Evolutionary conservation across 2,329 filamentous ascomycete species (phyloP).

Genomic region (Aphanoascus verrucosus): DNA sequence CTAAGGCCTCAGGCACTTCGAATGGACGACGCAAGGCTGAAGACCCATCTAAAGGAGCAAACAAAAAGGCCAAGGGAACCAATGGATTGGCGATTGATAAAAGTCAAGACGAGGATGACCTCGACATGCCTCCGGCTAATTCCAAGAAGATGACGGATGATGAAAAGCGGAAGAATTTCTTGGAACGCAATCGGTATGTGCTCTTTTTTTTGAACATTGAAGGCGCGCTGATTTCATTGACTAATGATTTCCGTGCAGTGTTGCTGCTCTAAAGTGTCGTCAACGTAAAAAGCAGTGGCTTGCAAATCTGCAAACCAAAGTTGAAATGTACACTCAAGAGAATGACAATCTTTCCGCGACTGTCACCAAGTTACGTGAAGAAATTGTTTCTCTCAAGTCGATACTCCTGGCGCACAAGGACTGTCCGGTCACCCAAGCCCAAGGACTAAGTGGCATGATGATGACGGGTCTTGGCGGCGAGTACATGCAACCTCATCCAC

Average conservation of each 20-base stretch:
- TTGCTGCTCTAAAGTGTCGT: slow-evolving; percentile 90
- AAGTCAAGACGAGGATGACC: slow-evolving; percentile 58
- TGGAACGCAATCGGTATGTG: slow-evolving; percentile 84
- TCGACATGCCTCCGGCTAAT: slow-evolving; percentile 43
- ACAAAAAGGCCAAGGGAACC: slow-evolving; percentile 62
- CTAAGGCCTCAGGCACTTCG: slow-evolving; percentile 37
- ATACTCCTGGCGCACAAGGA: slow-evolving; percentile 90
- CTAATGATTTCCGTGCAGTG: slow-evolving; percentile 42
- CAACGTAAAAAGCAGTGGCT: slow-evolving; percentile 99
- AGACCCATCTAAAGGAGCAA: slow-evolving; percentile 57
- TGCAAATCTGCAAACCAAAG: slow-evolving; percentile 84
- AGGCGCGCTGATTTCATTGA: slow-evolving; percentile 21
- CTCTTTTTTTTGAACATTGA: slow-evolving; percentile 16
- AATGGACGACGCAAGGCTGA: slow-evolving; percentile 71
- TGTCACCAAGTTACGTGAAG: slow-evolving; percentile 74
- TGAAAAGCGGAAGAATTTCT: slow-evolving; percentile 95
- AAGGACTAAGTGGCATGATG: slow-evolving; percentile 48
- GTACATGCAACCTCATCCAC: slow-evolving; percentile 26
- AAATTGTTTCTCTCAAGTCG: slow-evolving; percentile 90
- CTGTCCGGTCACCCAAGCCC: slow-evolving; percentile 81
- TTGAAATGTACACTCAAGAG: slow-evolving; percentile 83
- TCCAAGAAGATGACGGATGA: slow-evolving; percentile 91
- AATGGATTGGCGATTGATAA: slow-evolving; percentile 36
- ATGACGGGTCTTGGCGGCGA: slow-evolving; percentile 34
- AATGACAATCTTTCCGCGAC: slow-evolving; percentile 79